Evolutionary conservation across 2,329 filamentous ascomycete genomes (phyloP).

Genomic region (Penicillium oxalicum): DNA sequence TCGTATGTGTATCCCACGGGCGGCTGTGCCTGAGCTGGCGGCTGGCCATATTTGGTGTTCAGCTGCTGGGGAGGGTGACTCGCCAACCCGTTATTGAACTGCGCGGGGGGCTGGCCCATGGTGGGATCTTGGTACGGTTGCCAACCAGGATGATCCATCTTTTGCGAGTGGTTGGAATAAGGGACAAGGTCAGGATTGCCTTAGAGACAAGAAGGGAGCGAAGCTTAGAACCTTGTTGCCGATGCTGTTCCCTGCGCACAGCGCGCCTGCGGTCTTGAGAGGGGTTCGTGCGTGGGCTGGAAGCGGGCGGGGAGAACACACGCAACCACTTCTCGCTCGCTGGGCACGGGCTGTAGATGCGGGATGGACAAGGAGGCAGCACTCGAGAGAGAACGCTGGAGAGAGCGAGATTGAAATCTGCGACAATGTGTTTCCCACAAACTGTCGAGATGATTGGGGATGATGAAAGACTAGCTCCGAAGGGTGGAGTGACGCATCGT

Average conservation of each 20-base stretch:
- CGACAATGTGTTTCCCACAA: constrained; percentile 13
- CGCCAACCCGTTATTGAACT: constrained; percentile 54
- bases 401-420: constrained; percentile 6
- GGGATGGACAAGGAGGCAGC: constrained; percentile 23
- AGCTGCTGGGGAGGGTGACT: constrained; percentile 43
- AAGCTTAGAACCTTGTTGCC: constrained; percentile 11
- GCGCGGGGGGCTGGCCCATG: constrained; percentile 52
- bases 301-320: constrained; percentile 23
- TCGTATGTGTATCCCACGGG: constrained; percentile 62
- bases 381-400: background rate
- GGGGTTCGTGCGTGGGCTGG: constrained; percentile 14
- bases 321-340: constrained; percentile 1
- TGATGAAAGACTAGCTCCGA: constrained; percentile 18
- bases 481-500: constrained; percentile 23
- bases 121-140: constrained; percentile 60
- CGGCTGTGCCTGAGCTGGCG: constrained; percentile 43
- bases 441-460: constrained; percentile 5
- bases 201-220: constrained; percentile 10
- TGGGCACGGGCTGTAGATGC: background rate
- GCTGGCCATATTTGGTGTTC: constrained; percentile 46
- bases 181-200: background rate
- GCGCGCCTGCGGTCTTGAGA: constrained; percentile 27
- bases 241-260: constrained; percentile 15
- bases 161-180: background rate
- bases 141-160: constrained; percentile 55